Base-by-base conservation (phyloP, 2,329 filamentous ascomycete genomes). In the Penicillium sp. region DNA sequence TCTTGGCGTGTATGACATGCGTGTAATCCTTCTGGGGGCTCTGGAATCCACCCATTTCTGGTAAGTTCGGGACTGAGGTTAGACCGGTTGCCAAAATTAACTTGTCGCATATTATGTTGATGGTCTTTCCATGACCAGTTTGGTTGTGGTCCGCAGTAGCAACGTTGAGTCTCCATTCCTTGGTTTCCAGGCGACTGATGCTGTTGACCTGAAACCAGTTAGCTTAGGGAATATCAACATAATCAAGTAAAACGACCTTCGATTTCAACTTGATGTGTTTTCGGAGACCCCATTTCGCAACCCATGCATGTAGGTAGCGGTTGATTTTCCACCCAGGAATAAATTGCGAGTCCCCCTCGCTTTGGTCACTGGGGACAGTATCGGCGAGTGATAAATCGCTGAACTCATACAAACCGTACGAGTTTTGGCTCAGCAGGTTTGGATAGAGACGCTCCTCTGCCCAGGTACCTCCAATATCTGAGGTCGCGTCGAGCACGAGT, bases 331-430 rank as follows among this genome's bases (percentile, higher is more conserved):
- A 65, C 1, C 67, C 69, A 1, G 65, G 60, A 45, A 71, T 69
- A 29, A 70, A 66, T n/a, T 58, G 59, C 16, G 58, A 24, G 5
- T 45, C 51, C 2, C 49, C 42, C 3, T 56, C 54, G 11, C 56
- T 45, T 8, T 50, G n/a, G n/a, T 57, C 55, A 13, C 58, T 52
- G 3, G 63, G 60, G 11, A 64, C 52, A 10, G 61, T 58, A 0
- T 61, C 50, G 3, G 58, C 49, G 8, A 71, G 57, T 9, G 66
- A 48, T 8, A 67, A 29, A 45, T 70, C 69, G 24, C 66, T 69
- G 37, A 67, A 68, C 56, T 71, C 68, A 54, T 70, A 70, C 16
- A 66, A 55, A 1, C 68, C 68, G 29, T 68, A 66, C 5, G 68
- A 66, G 39, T 65, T 67, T 29, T 71, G 66, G n/a, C 67, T 67